phyloP scores from a whole-genome alignment of 805 yeast species.

The Zygoascus ofunaensis region DNA sequence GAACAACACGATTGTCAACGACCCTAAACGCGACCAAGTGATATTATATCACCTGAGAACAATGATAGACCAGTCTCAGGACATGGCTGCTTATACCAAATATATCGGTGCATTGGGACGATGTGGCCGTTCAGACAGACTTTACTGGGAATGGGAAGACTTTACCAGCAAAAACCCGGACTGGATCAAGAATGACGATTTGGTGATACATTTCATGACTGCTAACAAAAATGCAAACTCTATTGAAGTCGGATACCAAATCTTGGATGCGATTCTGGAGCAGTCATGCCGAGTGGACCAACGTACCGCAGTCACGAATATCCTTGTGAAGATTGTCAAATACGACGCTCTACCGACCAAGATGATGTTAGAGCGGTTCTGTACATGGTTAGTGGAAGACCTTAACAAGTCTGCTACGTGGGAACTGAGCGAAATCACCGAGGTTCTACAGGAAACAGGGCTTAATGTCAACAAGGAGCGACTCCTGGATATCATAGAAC shows the following conservation, averaged over 20 bases:
- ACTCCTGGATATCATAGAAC: not conserved
- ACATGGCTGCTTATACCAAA: conserved; percentile 11
- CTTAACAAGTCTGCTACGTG: not conserved
- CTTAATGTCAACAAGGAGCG: not conserved
- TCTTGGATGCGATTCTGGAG: conserved; percentile 14
- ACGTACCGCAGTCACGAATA: conserved; percentile 9
- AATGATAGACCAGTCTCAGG: conserved; percentile 8
- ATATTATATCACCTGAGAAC: conserved; percentile 16
- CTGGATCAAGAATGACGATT: conserved; percentile 15
- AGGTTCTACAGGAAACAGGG: not conserved
- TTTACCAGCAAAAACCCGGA: conserved; percentile 1
- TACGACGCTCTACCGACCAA: conserved; percentile 14
- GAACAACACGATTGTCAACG: conserved; percentile 14
- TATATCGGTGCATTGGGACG: conserved; percentile 22
- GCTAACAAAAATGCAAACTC: conserved; percentile 15
- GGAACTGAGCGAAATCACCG: not conserved
- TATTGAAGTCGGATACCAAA: conserved; percentile 10
- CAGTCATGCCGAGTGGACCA: conserved; percentile 6
- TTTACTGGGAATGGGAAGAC: conserved; percentile 18
- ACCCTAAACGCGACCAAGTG: conserved; percentile 15
- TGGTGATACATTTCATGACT: conserved; percentile 20
- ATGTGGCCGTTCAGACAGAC: conserved; percentile 13
- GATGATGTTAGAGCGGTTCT: not conserved
- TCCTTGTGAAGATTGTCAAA: conserved; percentile 11
- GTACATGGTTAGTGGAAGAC: not conserved